These are phyloP conservation scores for Pichia terricola DNA, from an alignment of 1,139 yeast species.

Conservation along the genomic window DNA sequence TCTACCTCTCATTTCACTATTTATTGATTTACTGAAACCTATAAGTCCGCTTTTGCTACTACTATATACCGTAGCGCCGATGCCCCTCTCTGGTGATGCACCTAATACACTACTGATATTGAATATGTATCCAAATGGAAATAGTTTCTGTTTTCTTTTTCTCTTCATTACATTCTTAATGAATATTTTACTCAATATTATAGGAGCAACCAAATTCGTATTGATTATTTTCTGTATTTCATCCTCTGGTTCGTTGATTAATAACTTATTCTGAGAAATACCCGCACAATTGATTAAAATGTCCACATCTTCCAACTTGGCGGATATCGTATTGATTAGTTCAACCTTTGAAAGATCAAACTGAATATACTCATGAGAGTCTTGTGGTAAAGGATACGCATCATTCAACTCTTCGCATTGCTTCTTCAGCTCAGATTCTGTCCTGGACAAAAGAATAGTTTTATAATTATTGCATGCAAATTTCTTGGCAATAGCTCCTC, in stretches of 20 bases:
- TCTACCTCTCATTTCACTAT: constrained; percentile 46
- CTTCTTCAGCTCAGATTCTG: background rate
- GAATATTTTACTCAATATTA: constrained; percentile 44
- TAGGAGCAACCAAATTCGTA: constrained; percentile 59
- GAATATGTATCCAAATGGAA: constrained; percentile 21
- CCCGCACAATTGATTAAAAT: constrained; percentile 80
- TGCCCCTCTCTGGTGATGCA: constrained; percentile 22
- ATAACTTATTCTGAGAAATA: constrained; percentile 49
- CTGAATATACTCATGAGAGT: background rate
- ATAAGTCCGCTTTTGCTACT: constrained; percentile 74
- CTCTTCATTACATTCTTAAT: constrained; percentile 25
- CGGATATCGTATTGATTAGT: too few species aligned
- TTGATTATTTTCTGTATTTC: constrained; percentile 42
- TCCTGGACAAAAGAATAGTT: background rate
- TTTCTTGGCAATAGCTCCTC: background rate
- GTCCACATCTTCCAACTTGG: background rate
- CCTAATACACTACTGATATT: constrained; percentile 41
- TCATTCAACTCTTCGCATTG: background rate
- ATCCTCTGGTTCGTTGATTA: constrained; percentile 35
- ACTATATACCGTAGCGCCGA: constrained; percentile 69
- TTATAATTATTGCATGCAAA: background rate
- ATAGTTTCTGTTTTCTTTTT: background rate
- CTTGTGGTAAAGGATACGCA: background rate
- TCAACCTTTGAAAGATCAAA: background rate
- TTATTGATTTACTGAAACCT: constrained; percentile 57